A percentile compares a stretch with the other conserved stretches of the same genome.
These are phyloP conservation scores for Metarhizium humberi DNA, from an alignment of 2,329 filamentous ascomycete species.

Conservation along the genomic window DNA sequence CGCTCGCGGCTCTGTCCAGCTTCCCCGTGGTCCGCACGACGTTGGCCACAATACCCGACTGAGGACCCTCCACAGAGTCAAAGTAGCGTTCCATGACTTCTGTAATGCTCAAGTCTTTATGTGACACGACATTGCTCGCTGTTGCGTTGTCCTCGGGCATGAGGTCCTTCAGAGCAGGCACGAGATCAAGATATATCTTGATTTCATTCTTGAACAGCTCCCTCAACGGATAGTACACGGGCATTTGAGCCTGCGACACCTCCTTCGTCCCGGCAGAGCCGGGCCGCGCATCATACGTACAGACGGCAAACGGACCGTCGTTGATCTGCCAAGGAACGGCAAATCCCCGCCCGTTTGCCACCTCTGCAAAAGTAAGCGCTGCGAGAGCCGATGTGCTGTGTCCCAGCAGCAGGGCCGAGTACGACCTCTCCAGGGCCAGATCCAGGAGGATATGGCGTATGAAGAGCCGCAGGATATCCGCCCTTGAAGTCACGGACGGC, in stretches of 20 bases:
- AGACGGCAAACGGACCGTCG: slow-evolving; percentile 51
- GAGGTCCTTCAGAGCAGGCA: slow-evolving; percentile 41
- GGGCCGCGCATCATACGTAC: slow-evolving; percentile 18
- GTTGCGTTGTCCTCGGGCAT: slow-evolving; percentile 27
- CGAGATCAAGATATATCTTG: slow-evolving; percentile 50
- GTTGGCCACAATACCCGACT: slow-evolving; percentile 87
- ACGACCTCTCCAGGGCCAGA: slow-evolving; percentile 49
- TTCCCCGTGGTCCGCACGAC: slow-evolving; percentile 89
- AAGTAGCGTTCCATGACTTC: slow-evolving; percentile 88
- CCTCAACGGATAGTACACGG: slow-evolving; percentile 69
- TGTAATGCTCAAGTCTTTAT: slow-evolving; percentile 79
- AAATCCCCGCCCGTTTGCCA: slow-evolving; percentile 83
- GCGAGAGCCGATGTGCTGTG: slow-evolving; percentile 84
- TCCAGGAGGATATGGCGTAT: slow-evolving; percentile 62
- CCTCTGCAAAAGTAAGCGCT: slow-evolving; percentile 75
- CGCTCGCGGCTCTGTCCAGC: slow-evolving; percentile 43
- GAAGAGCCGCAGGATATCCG: slow-evolving; percentile 65
- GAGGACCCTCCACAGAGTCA: slow-evolving; percentile 66
- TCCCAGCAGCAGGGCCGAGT: slow-evolving; percentile 68
- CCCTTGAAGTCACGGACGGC: slow-evolving; percentile 63
- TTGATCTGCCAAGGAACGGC: slow-evolving; percentile 72
- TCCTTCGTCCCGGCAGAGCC: slow-evolving; percentile 11
- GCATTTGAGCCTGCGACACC: slow-evolving; percentile 18
- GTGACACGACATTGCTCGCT: slow-evolving; percentile 41
- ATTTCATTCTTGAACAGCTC: slow-evolving; percentile 82